Percentiles rank a stretch among this genome's conserved stretches.
Evolutionary conservation across 805 yeast genomes (phyloP).

Genomic region (Jamesozyma hellenica): DNA sequence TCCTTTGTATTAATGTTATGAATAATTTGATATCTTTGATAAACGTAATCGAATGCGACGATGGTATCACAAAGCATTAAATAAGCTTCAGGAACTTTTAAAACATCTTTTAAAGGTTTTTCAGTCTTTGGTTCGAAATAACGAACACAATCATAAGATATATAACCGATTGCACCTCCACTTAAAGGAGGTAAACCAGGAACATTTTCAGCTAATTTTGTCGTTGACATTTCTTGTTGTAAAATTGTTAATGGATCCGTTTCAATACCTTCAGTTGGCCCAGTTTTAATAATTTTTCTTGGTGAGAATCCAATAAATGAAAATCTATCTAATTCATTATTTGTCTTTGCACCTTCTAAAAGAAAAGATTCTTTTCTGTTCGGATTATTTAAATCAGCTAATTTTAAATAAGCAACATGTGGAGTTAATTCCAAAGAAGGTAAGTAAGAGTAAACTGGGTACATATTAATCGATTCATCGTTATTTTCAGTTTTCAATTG

Average conservation of each 20-base stretch:
- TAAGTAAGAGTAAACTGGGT: slow-evolving; percentile 69
- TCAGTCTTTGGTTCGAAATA: slow-evolving; percentile 91
- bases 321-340: slow-evolving; percentile 81
- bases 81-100: slow-evolving; percentile 83
- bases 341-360: slow-evolving; percentile 81
- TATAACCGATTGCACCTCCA: slow-evolving; percentile 96
- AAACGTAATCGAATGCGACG: slow-evolving; percentile 89
- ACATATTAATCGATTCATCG: slow-evolving; percentile 46
- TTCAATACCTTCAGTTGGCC: slow-evolving; percentile 39
- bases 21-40: slow-evolving; percentile 83
- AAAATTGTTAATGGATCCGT: slow-evolving; percentile 71
- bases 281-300: slow-evolving; percentile 71
- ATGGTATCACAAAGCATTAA: slow-evolving; percentile 86
- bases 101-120: slow-evolving; percentile 62
- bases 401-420: slow-evolving; percentile 78
- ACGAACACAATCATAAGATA: slow-evolving; percentile 92
- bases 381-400: slow-evolving; percentile 51
- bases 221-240: slow-evolving; percentile 60
- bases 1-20: slow-evolving; percentile 53
- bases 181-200: slow-evolving; percentile 77
- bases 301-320: slow-evolving; percentile 88
- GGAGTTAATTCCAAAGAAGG: slow-evolving; percentile 77
- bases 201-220: slow-evolving; percentile 54
- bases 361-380: slow-evolving; percentile 61
- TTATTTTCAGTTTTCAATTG: slow-evolving; percentile 34